Percentiles rank a stretch among this genome's conserved stretches.
phyloP scores from a whole-genome alignment of 1,284 basidiomycete genomes.

The Sphaerobolus stellatus region DNA sequence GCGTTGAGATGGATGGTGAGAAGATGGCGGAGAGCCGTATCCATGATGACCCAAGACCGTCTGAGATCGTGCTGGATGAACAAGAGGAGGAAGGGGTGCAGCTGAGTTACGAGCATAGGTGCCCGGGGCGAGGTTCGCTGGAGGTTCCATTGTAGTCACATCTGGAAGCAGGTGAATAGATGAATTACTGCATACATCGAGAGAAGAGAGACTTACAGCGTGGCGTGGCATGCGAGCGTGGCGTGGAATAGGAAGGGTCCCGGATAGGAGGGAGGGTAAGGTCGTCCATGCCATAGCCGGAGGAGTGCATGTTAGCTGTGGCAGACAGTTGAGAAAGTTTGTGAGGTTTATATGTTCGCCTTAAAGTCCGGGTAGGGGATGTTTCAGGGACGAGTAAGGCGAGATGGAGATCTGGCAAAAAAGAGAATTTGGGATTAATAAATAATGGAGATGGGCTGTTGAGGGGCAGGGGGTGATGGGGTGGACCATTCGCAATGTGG shows the following conservation, averaged over 20 bases:
- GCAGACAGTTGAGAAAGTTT: not conserved
- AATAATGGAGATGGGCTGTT: not conserved
- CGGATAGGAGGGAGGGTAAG: slow-evolving; percentile 10
- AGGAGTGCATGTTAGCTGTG: slow-evolving; percentile 6
- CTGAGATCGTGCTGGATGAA: not conserved
- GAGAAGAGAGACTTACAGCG: slow-evolving; percentile 1
- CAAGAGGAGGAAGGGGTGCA: slow-evolving; percentile 5
- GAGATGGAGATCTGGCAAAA: slow-evolving; percentile 1
- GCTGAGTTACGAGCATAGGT: not conserved
- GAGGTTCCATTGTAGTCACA: slow-evolving; percentile 11
- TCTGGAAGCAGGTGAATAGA: not conserved
- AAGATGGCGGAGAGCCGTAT: not conserved
- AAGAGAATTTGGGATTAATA: not conserved
- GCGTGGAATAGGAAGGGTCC: slow-evolving; percentile 4
- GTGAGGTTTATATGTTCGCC: not conserved
- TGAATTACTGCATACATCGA: not conserved
- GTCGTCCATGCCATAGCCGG: slow-evolving; percentile 9
- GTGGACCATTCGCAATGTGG: not conserved
- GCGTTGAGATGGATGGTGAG: slow-evolving; percentile 21
- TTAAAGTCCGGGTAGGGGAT: not conserved
- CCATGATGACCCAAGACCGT: no score
- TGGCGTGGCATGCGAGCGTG: slow-evolving; percentile 1
- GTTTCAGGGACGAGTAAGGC: not conserved
- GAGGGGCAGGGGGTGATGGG: not conserved
- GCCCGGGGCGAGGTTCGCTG: slow-evolving; percentile 1